Evolutionary conservation across 2,329 filamentous ascomycete species (phyloP).

Genomic region (Diaporthe sp.): DNA sequence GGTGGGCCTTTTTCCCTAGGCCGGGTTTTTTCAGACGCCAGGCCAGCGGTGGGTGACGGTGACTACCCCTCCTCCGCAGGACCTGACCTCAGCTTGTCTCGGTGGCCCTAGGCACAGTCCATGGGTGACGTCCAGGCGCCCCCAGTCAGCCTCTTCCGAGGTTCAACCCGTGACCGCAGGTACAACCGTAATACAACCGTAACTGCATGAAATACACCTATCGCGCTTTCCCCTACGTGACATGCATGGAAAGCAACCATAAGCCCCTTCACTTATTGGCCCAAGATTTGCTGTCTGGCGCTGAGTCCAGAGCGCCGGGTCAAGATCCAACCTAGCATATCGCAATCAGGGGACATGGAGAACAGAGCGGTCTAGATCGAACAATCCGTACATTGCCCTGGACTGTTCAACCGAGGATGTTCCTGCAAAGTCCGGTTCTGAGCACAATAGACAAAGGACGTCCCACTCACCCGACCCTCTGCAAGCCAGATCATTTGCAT

Average conservation of each 20-base stretch:
- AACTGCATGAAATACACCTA: conserved; percentile 16
- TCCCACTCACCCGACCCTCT: neutral
- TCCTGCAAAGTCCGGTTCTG: neutral
- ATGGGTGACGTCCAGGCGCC: neutral
- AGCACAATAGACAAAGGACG: neutral
- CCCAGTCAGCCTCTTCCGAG: conserved; percentile 4
- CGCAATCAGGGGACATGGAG: neutral
- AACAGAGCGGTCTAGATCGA: neutral
- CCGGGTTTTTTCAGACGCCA: conserved; percentile 24
- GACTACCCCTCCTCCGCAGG: conserved; percentile 20
- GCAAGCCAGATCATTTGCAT: conserved; percentile 12
- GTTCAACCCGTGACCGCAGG: neutral
- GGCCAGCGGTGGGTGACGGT: neutral
- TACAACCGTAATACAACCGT: conserved; percentile 4
- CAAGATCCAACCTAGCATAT: neutral
- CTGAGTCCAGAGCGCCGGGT: conserved; percentile 12
- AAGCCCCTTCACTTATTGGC: conserved; percentile 3
- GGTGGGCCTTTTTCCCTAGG: conserved; percentile 19
- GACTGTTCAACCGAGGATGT: conserved; percentile 2
- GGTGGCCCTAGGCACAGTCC: neutral
- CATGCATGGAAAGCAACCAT: neutral
- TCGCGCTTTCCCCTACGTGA: neutral
- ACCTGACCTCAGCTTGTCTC: conserved; percentile 6
- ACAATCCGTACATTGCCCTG: neutral
- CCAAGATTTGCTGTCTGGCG: neutral